Base-by-base conservation (phyloP, 1,139 yeast species). In the Hyphopichia khmerensis region DNA sequence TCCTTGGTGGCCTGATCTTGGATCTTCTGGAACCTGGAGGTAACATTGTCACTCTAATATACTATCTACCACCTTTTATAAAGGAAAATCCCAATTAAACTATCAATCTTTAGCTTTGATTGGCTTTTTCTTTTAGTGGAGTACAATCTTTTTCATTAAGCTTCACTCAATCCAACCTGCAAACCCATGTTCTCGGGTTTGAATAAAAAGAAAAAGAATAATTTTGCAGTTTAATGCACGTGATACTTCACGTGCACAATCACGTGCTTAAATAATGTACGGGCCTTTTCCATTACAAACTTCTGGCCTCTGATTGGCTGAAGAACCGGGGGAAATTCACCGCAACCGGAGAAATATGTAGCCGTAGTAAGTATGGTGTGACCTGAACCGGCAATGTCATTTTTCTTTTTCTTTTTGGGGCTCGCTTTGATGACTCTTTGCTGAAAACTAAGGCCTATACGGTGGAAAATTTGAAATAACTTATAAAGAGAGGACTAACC, bases 1-100 rank as follows among this genome's bases (percentile, higher is more conserved):
- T 79, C 40, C 82, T 72, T 2, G 96, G 96, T 1, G 95, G 87
- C 49, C 90, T 76, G 49, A 88, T 87, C 57, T 80, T 84, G 33
- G 84, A 74, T 52, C 81, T 65, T 49, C 78, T 57, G 43, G 65
- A 65, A 41, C 72, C 75, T 15, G 73, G 65, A 4, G 76, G 75
- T 39, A 69, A 53, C 75, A 69, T 66, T 21, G 24, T 21, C n/a
- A n/a, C n/a, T n/a, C n/a, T n/a, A n/a, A n/a, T n/a, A n/a, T n/a
- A n/a, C n/a, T n/a, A n/a, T n/a, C n/a, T n/a, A n/a, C n/a, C n/a
- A n/a, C n/a, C n/a, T n/a, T n/a, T n/a, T n/a, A n/a, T n/a, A n/a
- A n/a, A n/a, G n/a, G n/a, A n/a, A n/a, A n/a, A n/a, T n/a, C n/a
- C n/a, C 24, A 21, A 21, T 21, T 21, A 9, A 21, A 21, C 24